Evolutionary conservation across 2,329 filamentous ascomycete genomes (phyloP), one percentile per base, ranked within the genome.

Genomic region (Colletotrichum horii): DNA sequence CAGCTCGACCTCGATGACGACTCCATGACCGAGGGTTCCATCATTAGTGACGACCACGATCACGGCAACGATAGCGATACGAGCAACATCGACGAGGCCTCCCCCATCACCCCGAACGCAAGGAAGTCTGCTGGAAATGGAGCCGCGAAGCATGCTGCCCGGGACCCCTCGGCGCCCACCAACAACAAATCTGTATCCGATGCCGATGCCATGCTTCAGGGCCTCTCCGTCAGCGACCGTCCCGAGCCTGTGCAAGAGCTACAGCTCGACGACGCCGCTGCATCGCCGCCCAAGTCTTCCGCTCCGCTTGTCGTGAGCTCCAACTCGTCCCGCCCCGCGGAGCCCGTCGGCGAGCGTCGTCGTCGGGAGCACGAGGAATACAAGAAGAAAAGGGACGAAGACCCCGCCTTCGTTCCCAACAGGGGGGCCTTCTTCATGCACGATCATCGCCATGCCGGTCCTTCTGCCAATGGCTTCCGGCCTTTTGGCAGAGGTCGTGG

Each of bases 371-470:
- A 98, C 81, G 96, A 98, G 78, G 95, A 98, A 82, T 97, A 98
- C 86, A 93, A 94, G 85, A 95, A 94, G 86, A 95, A 95, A 84
- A 91, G 95, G 79, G 95, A 98, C 82, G 93, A 95, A 80, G 95
- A 98, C 83, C 96, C 96, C 43, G 93, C 96, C 14, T 98, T 98
- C 85, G 96, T 98, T 71, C 96, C 97, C 70, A 98, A 97, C 81
- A 90, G 96, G 78, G 97, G 97, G 75, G 94, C 95, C 77, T 98
- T 98, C 88, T 98, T 98, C 87, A 96, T 98, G 92, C 96, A 98
- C 84, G 97, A 98, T 83, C 95, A 97, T 81, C 92, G 95, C 77
- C 93, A 95, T 79, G 91, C 94, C 71, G 94, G 94, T n/a, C 91
- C 93, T 60, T 92, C 93, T 78, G 91, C 93, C 69, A 96, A 96